Base-by-base conservation (phyloP, 1,284 basidiomycete genomes). In the Apiotrichum sp. region DNA sequence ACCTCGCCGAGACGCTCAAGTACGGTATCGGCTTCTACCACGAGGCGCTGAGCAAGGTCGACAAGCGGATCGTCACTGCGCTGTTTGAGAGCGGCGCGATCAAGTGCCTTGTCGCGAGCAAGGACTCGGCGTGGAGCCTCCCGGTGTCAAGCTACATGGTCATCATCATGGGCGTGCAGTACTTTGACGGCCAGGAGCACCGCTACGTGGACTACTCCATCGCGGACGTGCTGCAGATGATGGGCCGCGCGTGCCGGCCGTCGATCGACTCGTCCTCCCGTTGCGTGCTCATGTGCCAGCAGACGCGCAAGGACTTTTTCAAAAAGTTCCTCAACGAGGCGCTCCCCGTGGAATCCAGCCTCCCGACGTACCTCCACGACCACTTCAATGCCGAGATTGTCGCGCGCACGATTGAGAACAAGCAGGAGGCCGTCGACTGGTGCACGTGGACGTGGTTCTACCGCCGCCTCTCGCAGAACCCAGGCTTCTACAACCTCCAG, bases 301-400 rank as follows among this genome's bases (percentile, higher is more conserved):
- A 95, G 71, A 96, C 91, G 3, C 83, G 93, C 49, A 93, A 97
- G 74, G 92, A 96, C 72, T 98, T 95, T 74, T 98, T 96, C 82
- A 97, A 95, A 78, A 98, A 98, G 77, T 98, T 98, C 83, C 77
- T 98, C 59, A 87, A 87, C 14, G 95, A 98, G 75, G 95, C 93
- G 13, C 79, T 98, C n/a, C 96, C 96, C 3, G 93, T 98, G 65
- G 95, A 98, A 73, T 93, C 89, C 0, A 91, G 93, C 70, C 78
- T 97, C 6, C 86, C 90, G 0, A 89, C 87, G 1, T 82, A 87
- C 71, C 79, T 91, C 6, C 93, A 98, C 68, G 96, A 98, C 74
- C 97, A 97, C 75, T 97, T 98, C 84, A 84, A 98, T 61, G 91
- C 95, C 1, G 96, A 99, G 78, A 96, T 98, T 64, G 93, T 93